phyloP scores from a whole-genome alignment of 2,329 filamentous ascomycete species.

The Colletotrichum filicis region DNA sequence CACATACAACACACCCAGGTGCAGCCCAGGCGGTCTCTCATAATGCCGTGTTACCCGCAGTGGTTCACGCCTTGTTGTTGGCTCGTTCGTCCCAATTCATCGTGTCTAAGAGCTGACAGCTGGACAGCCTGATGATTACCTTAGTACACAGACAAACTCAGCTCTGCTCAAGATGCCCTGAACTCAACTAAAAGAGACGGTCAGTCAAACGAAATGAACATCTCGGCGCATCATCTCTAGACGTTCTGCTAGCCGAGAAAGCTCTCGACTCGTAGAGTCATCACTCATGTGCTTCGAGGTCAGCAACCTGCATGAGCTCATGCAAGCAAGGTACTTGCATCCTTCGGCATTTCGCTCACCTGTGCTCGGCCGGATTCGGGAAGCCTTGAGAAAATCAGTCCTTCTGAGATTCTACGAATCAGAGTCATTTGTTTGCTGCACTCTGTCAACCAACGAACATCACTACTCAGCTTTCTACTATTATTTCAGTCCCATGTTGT shows the following conservation, averaged over 20 bases:
- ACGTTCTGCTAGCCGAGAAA: not conserved
- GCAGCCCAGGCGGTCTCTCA: not conserved
- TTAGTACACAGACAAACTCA: not conserved
- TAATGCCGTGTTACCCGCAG: conserved; percentile 8
- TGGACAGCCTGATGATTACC: not conserved
- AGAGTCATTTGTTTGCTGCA: not conserved
- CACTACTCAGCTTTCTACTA: not conserved
- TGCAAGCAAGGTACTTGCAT: not conserved
- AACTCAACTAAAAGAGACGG: not conserved
- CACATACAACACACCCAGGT: not conserved
- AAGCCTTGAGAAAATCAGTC: not conserved
- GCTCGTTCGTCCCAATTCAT: conserved; percentile 13
- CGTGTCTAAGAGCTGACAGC: not conserved
- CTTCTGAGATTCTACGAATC: not conserved
- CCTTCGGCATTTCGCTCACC: not conserved
- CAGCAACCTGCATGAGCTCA: not conserved
- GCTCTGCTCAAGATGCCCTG: not conserved
- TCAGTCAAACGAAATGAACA: not conserved
- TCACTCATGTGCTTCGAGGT: not conserved
- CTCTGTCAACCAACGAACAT: not conserved
- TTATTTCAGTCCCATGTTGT: not conserved
- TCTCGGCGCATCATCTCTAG: not conserved
- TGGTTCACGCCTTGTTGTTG: not conserved
- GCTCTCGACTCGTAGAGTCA: not conserved
- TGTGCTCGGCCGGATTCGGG: not conserved